A percentile compares a stretch with the other conserved stretches of the same genome.
These are phyloP conservation scores for Chlamydomonas sp. DNA, from an alignment of 139 green algal species.

Conservation along the genomic window DNA sequence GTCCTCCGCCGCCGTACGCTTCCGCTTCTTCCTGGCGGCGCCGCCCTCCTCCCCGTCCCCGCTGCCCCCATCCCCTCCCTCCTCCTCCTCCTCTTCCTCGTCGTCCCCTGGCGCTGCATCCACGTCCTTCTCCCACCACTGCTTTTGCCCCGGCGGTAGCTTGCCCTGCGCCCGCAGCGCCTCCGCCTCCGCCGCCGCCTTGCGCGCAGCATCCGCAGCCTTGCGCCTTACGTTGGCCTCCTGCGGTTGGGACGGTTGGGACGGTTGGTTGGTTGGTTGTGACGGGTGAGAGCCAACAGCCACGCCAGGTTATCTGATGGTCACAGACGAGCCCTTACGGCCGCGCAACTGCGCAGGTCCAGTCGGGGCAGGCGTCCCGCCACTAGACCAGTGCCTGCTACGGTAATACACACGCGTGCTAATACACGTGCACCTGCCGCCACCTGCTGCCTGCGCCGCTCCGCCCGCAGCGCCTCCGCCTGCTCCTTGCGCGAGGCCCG, in stretches of 20 bases:
- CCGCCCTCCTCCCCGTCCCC: conserved; percentile 11
- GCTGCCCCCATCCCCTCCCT: neutral
- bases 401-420: neutral
- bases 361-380: neutral
- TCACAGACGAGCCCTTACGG: too few species aligned
- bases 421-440: neutral
- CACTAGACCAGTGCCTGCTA: neutral
- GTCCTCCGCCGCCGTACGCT: conserved; percentile 12
- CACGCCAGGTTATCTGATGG: too few species aligned
- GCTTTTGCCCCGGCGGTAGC: conserved; percentile 35
- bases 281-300: neutral
- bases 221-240: conserved; percentile 78
- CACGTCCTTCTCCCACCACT: conserved; percentile 66
- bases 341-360: too few species aligned
- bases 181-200: conserved; percentile 2
- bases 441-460: conserved; percentile 73
- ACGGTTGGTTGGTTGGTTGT: neutral
- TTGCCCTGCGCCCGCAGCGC: conserved; percentile 1
- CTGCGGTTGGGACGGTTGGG: neutral
- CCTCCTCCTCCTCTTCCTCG: conserved; percentile 33
- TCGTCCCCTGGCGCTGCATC: neutral
- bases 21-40: neutral
- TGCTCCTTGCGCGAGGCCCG: conserved; percentile 54
- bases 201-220: conserved; percentile 32
- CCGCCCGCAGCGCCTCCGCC: conserved; percentile 48